A percentile compares a stretch with the other conserved stretches of the same genome.
Conservation (phyloP, 1,284 basidiomycete species). For the Ganoderma lucidum region DNA sequence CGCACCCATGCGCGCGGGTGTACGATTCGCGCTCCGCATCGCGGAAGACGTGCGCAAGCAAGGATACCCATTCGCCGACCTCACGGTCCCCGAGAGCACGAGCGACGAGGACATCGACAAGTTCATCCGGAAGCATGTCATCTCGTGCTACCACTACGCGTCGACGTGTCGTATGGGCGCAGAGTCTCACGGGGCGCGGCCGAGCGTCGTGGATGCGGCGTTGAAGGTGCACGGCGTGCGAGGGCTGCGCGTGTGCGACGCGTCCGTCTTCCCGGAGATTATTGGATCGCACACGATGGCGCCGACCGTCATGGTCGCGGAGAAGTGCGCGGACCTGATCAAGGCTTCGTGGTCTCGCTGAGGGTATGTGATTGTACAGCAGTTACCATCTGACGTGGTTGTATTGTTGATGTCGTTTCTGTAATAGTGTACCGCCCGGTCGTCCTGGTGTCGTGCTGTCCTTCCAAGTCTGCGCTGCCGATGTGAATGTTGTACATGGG, state of each 20-base stretch:
- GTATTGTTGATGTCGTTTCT: background rate
- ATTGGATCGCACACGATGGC: constrained; percentile 48
- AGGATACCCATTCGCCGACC: constrained; percentile 43
- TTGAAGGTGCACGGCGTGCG: constrained; percentile 56
- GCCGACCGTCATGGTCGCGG: constrained; percentile 46
- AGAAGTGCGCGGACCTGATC: constrained; percentile 41
- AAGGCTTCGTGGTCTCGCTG: background rate
- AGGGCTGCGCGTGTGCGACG: constrained; percentile 50
- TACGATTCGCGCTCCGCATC: constrained; percentile 40
- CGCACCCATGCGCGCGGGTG: constrained; percentile 32
- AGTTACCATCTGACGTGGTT: background rate
- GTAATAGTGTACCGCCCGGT: background rate
- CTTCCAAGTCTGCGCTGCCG: background rate
- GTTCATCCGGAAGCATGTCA: constrained; percentile 15
- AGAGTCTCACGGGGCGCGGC: constrained; percentile 35
- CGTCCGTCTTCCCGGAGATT: constrained; percentile 49
- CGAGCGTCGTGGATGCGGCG: constrained; percentile 57
- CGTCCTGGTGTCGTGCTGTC: background rate
- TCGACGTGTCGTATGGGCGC: constrained; percentile 50
- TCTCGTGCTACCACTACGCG: constrained; percentile 46
- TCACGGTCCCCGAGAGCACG: constrained; percentile 39
- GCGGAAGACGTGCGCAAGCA: constrained; percentile 40
- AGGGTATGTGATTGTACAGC: background rate
- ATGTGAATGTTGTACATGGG: background rate
- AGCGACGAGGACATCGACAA: constrained; percentile 38